These are phyloP conservation scores for Volutella citrinella DNA, from an alignment of 2,329 filamentous ascomycete species.

Conservation along the genomic window DNA sequence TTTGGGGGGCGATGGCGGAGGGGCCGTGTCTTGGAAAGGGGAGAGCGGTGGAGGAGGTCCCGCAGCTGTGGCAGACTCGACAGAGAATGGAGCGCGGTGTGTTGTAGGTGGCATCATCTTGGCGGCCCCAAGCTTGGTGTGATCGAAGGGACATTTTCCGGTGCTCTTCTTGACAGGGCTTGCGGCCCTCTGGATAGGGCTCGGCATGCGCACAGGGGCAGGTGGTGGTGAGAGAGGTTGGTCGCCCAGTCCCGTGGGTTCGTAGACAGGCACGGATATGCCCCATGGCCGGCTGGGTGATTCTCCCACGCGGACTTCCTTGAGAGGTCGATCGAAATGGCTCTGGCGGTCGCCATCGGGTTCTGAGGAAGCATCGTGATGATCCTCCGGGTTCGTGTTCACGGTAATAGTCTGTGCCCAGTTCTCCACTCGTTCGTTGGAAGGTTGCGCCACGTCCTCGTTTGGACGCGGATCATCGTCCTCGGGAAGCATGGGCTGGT, in stretches of 20 bases:
- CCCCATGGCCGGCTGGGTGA: constrained; percentile 93
- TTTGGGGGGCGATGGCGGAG: constrained; percentile 9
- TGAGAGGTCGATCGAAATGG: constrained; percentile 80
- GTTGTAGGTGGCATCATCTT: constrained; percentile 21
- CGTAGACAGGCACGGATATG: constrained; percentile 70
- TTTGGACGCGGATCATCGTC: constrained; percentile 43
- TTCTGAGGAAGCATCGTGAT: no score
- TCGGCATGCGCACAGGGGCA: constrained; percentile 52
- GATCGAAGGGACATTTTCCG: constrained; percentile 59
- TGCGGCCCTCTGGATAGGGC: constrained; percentile 25
- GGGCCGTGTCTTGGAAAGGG: constrained; percentile 19
- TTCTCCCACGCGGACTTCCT: constrained; percentile 90
- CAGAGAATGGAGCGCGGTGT: constrained; percentile 8
- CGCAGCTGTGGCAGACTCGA: constrained; percentile 9
- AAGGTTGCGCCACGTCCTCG: constrained; percentile 48
- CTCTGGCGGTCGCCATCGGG: constrained; percentile 60
- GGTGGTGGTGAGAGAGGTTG: constrained; percentile 55
- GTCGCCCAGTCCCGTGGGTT: constrained; percentile 34
- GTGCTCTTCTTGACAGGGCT: constrained; percentile 27
- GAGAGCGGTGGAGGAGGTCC: constrained; percentile 12
- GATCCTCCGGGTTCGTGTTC: constrained; percentile 35
- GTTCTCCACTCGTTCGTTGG: constrained; percentile 72
- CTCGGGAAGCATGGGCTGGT: constrained; percentile 76
- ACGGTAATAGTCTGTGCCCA: constrained; percentile 79
- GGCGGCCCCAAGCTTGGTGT: constrained; percentile 42